Conservation (phyloP, 1,284 basidiomycete species). For the Tilletia caries region DNA sequence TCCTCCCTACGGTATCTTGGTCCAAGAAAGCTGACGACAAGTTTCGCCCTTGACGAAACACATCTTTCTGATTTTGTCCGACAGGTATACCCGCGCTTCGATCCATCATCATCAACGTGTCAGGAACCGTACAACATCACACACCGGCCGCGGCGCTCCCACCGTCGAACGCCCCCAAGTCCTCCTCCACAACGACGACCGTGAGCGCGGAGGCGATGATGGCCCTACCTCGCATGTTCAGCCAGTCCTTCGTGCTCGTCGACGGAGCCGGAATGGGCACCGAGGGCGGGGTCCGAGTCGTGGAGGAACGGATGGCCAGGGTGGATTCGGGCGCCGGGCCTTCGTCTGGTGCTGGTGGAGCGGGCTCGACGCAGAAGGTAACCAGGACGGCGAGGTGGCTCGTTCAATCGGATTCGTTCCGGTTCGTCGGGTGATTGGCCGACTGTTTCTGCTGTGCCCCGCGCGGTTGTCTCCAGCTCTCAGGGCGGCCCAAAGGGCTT, state of each 20-base stretch:
- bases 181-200: not conserved
- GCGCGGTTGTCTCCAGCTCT: no score
- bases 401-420: slow-evolving; percentile 10
- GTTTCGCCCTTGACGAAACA: no score
- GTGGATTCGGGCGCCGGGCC: not conserved
- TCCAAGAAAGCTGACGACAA: no score
- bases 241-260: not conserved
- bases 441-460: no score
- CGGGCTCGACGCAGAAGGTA: not conserved
- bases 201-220: not conserved
- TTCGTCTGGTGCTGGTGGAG: not conserved
- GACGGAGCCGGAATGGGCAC: not conserved
- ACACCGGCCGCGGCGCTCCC: not conserved
- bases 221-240: not conserved
- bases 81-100: not conserved
- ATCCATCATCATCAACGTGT: not conserved
- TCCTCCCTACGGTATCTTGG: no score
- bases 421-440: slow-evolving; percentile 9
- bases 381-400: slow-evolving; percentile 7
- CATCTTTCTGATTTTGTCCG: no score
- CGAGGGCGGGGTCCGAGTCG: not conserved
- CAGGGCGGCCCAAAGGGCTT: no score
- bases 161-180: not conserved
- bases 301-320: slow-evolving; percentile 1
- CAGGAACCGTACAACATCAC: not conserved